These are phyloP conservation scores for Flaveria linearis DNA, from an alignment of 129 eudicot genomes.

Conservation along the genomic window DNA sequence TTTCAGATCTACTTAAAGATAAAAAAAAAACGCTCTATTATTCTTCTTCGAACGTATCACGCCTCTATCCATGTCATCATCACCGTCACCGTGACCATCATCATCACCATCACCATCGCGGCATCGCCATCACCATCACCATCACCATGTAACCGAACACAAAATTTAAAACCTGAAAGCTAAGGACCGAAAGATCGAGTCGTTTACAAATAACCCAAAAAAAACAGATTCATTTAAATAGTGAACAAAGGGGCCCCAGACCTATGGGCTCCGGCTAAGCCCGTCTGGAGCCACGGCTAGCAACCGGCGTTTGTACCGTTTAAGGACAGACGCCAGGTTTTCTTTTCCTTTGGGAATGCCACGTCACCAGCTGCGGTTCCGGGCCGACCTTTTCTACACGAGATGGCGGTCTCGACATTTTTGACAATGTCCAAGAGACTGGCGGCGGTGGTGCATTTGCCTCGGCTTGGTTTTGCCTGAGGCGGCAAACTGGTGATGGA, in stretches of 20 bases:
- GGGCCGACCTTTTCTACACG: conserved; percentile 79
- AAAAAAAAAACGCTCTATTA: conserved; percentile 41
- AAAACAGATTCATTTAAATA: conserved; percentile 24
- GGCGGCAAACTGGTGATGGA: conserved; percentile 65
- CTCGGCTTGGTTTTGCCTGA: conserved; percentile 50
- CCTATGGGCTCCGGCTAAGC: conserved; percentile 48
- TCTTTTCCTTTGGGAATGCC: conserved; percentile 77
- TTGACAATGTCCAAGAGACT: conserved; percentile 71
- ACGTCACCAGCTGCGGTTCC: conserved; percentile 94
- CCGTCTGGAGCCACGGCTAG: conserved; percentile 52
- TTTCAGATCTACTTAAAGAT: conserved; percentile 33
- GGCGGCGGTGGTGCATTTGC: conserved; percentile 72
- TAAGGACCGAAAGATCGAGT: conserved; percentile 28
- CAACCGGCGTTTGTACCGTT: conserved; percentile 85
- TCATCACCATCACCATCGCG: not conserved
- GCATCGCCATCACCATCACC: not conserved
- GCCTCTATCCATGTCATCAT: not conserved
- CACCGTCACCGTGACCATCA: not conserved
- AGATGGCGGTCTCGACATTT: conserved; percentile 80
- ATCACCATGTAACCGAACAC: not conserved
- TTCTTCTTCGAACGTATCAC: conserved; percentile 27
- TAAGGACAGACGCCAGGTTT: conserved; percentile 84
- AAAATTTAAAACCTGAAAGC: conserved; percentile 31
- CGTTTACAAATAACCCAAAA: conserved; percentile 22
- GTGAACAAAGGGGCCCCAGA: conserved; percentile 29